Evolutionary conservation across 1,139 yeast species (phyloP), one percentile per base, ranked within the genome.

Genomic region (Hanseniaspora sp.): DNA sequence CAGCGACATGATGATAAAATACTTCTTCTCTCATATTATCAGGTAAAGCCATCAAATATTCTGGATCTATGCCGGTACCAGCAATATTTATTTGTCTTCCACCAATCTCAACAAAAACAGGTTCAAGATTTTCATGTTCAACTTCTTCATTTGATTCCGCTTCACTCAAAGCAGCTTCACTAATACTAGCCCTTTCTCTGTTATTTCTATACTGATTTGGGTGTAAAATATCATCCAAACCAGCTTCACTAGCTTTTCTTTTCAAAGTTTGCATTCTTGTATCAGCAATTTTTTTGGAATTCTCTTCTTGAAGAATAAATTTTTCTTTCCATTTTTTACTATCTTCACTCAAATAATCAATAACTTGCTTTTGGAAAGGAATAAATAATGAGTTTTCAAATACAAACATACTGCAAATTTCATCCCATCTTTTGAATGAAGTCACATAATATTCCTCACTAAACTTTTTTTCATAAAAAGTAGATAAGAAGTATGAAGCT

Each of bases 11-110:
- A 61, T 88, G 95, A 0, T 94, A 80, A 63, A 87, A 80, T 0
- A 88, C 97, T 63, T 90, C 96, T 60, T 88, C 95, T 53, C 96
- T 74, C 85, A 90, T 85, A 54, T 86, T 95, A 49, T 86, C 95
- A 0, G 97, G 97, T 40, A 90, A 73, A 0, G 96, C 96, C 61
- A 83, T 86, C 59, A 90, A 74, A 64, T 88, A 90, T 61, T 85
- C 94, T 0, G 95, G 95, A 67, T 90, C 96, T 57, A 90, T 87
- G 56, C 87, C 96, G 3, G 95, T 82, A 0, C 90, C 94, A 55
- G 94, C 79, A 46, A 90, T 85, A 65, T 90, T 95, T 37, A 90
- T 90, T 56, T 82, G 82, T 38, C 83, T 71, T 40, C 86, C 95
- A 28, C 90, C 92, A 60, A 90, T 83, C 17, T 74, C 73, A 7